Conservation (phyloP, 805 yeast genomes). For the Zygosaccharomyces rouxii region DNA sequence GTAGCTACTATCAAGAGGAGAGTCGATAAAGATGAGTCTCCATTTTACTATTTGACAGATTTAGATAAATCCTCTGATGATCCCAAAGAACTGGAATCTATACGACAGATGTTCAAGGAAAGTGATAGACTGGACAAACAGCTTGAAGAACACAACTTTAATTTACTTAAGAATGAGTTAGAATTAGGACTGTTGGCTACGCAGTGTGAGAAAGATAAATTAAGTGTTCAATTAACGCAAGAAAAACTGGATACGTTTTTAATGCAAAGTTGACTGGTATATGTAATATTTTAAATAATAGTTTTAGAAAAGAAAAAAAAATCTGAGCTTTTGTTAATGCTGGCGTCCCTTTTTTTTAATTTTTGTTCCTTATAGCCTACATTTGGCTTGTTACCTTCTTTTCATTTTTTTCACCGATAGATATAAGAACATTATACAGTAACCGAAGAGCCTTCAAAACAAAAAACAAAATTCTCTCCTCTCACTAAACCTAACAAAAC, state of each 20-base stretch:
- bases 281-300: neutral
- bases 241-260: constrained; percentile 34
- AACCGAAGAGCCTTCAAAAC: no score
- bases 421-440: no score
- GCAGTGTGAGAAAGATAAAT: constrained; percentile 30
- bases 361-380: no score
- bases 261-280: constrained; percentile 12
- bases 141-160: constrained; percentile 22
- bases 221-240: constrained; percentile 36
- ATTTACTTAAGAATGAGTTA: constrained; percentile 21
- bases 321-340: neutral
- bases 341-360: no score
- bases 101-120: constrained; percentile 19
- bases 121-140: constrained; percentile 24
- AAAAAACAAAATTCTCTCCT: no score
- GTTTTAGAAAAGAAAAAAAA: neutral
- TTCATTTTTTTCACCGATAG: no score
- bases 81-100: constrained; percentile 11
- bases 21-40: constrained; percentile 18
- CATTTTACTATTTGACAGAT: constrained; percentile 24
- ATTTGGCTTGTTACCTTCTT: no score
- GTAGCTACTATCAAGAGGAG: constrained; percentile 5
- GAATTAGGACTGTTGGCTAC: constrained; percentile 30
- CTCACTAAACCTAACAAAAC: neutral
- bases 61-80: constrained; percentile 17